These are phyloP conservation scores for Magnusiomyces suaveolens DNA, from an alignment of 1,139 yeast genomes.

Conservation along the genomic window DNA sequence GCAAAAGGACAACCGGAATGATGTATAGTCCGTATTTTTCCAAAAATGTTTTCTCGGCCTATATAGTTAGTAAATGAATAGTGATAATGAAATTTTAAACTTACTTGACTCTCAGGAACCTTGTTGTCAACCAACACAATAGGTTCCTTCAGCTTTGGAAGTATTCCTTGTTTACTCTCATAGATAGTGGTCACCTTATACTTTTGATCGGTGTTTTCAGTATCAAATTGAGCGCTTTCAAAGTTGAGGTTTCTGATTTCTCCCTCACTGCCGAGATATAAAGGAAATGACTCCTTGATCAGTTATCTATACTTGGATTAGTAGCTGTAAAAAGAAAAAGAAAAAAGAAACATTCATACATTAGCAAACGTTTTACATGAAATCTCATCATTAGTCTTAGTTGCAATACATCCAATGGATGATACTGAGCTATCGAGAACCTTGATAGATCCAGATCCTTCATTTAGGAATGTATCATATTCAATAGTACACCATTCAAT, in stretches of 20 bases:
- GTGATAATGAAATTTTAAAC: no score
- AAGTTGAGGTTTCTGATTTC: slow-evolving; percentile 6
- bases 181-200: slow-evolving; percentile 11
- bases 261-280: slow-evolving; percentile 2
- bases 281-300: neutral
- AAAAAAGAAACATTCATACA: slow-evolving; percentile 2
- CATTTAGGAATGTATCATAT: slow-evolving; percentile 5
- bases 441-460: slow-evolving; percentile 6
- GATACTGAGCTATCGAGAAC: slow-evolving; percentile 13
- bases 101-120: slow-evolving; percentile 21
- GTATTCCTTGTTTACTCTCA: slow-evolving; percentile 19
- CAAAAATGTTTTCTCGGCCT: slow-evolving; percentile 27
- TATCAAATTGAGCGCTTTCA: neutral
- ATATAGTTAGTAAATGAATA: no score
- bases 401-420: slow-evolving; percentile 21
- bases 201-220: neutral
- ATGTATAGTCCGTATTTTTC: slow-evolving; percentile 35
- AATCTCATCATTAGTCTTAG: slow-evolving; percentile 16
- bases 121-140: slow-evolving; percentile 25
- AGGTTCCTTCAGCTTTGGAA: slow-evolving; percentile 23
- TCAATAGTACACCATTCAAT: slow-evolving; percentile 2
- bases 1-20: slow-evolving; percentile 27
- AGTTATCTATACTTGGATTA: no score
- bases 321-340: no score
- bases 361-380: slow-evolving; percentile 19